Base-by-base conservation (phyloP, 352 stramenopile genomes). In the Globisporangium acanthophoron region DNA sequence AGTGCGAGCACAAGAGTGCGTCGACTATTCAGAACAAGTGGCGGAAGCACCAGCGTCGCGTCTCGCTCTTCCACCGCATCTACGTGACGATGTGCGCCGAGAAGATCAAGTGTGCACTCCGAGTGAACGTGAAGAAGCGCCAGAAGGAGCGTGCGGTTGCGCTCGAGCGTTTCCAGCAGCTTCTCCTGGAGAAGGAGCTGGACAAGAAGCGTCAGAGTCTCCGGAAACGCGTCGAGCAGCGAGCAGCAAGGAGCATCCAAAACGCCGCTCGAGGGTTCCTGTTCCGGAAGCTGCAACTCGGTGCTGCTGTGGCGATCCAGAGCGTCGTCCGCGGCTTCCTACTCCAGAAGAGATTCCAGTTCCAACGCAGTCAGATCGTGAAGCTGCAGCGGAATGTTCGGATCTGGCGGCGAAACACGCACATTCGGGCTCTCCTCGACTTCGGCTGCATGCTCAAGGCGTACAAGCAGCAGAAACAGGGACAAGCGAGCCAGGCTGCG, bases 151-250 rank as follows among this genome's bases (percentile, higher is more conserved):
- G 73, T 20, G 61, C 63, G 24, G 16, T 68, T 27, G 68, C 73
- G 31, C 27, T 78, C 24, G 64, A 73, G 33, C 70, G 55, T 12
- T 78, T 78, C 50, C 60, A 84, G 40, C 56, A 60, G 20, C 53
- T 76, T 54, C 62, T 80, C 27, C 58, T 69, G 48, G 54, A 65
- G 20, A 67, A 76, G 47, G 64, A 78, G 12, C 47, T 54, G 11
- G 49, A 78, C 29, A 61, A 63, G 44, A 51, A 55, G 16, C 54
- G 61, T 31, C 15, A 54, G 5, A 52, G 50, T 13, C 51, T 81
- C 7, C 65, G 75, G 37, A 39, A 29, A 5, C 64, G 64, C 40
- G 65, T 79, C 21, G 62, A 79, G 39, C 64, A n/a, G 2, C 70
- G 70, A 46, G 64, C 73, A 47, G 73, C 53, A 7, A 63, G 41